Evolutionary conservation across 495 filamentous ascomycete genomes (phyloP).

Genomic region (Penicillium nucicola): DNA sequence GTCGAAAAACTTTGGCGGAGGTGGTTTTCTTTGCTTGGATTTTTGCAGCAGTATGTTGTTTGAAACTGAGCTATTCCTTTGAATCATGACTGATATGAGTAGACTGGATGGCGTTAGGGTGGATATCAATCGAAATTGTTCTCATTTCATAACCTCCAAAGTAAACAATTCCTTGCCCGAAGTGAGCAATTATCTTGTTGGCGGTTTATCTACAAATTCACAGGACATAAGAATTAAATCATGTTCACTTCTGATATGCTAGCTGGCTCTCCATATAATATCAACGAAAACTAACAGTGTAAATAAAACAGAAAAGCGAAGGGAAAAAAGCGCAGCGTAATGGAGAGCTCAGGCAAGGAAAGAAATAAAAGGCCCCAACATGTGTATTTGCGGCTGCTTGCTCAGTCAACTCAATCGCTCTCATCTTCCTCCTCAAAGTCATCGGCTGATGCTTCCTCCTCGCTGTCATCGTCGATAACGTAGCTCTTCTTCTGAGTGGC

Average conservation of each 20-base stretch:
- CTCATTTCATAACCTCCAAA: no score
- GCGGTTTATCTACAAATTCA: neutral
- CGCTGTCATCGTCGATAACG: slow-evolving; percentile 52
- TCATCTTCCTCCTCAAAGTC: slow-evolving; percentile 38
- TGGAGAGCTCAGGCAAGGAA: slow-evolving; percentile 10
- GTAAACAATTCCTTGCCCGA: no score
- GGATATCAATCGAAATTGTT: no score
- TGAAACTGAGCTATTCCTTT: no score
- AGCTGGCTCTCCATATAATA: slow-evolving; percentile 15
- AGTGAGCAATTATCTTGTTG: no score
- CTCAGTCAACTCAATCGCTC: slow-evolving; percentile 28
- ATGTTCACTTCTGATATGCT: slow-evolving; percentile 7
- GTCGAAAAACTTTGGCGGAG: neutral
- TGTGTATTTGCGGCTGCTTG: neutral
- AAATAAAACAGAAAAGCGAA: slow-evolving; percentile 9
- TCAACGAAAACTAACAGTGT: neutral
- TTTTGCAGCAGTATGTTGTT: neutral
- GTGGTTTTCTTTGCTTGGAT: neutral
- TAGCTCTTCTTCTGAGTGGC: slow-evolving; percentile 52
- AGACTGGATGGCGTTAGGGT: no score
- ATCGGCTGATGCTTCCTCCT: slow-evolving; percentile 40
- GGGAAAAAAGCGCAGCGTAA: slow-evolving; percentile 7
- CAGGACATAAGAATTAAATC: neutral
- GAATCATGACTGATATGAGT: no score
- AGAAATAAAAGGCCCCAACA: slow-evolving; percentile 3